Base-by-base conservation (phyloP, 805 yeast species). In the Candida easanensis region DNA sequence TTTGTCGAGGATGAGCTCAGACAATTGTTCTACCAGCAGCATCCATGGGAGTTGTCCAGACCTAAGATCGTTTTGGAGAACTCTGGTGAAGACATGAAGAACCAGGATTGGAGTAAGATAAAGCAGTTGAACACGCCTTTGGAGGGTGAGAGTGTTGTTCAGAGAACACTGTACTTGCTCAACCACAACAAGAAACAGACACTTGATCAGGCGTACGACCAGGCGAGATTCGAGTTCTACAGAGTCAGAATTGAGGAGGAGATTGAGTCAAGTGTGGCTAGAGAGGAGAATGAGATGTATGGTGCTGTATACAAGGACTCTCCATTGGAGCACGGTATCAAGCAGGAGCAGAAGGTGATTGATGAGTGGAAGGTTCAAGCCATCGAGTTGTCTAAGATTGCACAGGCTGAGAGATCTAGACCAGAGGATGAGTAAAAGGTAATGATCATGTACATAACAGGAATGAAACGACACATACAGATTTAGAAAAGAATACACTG, bases 31-130 rank as follows among this genome's bases (percentile, higher is more conserved):
- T 91, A 83, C 64, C 80, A 80, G 46, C 97, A 90, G 61, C 99
- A 93, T 65, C 99, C 99, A 6, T 93, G 99, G 99, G 99, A 93
- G 66, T 70, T 90, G 41, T 88, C 98, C 2, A 77, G 95, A 53
- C 97, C 98, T 13, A 87, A 86, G 61, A 73, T 79, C 22, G 66
- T 93, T 52, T 74, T 89, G 36, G 99, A 93, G 63, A 85, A 80
- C 56, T 72, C 74, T 28, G 87, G 85, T 7, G 69, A 74, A 34
- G 88, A 84, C 36, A 56, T 63, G 32, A 46, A 54, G 3, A 57
- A 62, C 7, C 71, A 72, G 45, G 88, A 93, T 63, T 93, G 99
- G 98, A 73, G 82, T 36, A 71, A 72, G 39, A 76, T 93, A 62
- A 75, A 76, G 52, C 98, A 93, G 63, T 61, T 81, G 25, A 68